Evolutionary conservation across 1,139 yeast species (phyloP), one percentile per base, ranked within the genome.

Genomic region (Pichia kudriavzevii): DNA sequence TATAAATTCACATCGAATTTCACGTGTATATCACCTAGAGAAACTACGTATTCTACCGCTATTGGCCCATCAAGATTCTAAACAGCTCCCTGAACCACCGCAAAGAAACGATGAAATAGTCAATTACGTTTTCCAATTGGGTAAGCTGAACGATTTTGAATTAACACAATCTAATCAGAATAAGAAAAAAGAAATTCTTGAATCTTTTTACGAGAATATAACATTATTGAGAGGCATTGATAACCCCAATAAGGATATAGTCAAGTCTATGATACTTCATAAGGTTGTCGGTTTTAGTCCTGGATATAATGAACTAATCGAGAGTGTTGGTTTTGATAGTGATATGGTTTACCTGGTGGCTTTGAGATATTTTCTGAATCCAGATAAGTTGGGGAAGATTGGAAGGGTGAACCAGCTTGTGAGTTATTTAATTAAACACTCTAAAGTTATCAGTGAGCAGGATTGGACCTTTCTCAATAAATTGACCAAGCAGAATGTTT

Each of bases 301-400:
- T 18, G 12, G 9, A 7, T 15, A 22, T 5, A 18, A 10, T 6
- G 10, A 26, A 13, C 21, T 16, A 12, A 20, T 28, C 7, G 21
- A 23, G 5, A 12, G 18, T 2, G 10, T 34, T 8, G 13, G 13
- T 2, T 37, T 30, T 26, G 41, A 38, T 25, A 6, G 11, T 7
- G 39, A 38, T 24, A 21, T 32, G 10, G 26, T 19, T 19, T 38
- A 38, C 21, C 15, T 38, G 9, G 10, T 32, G 9, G 29, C 34
- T 17, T 27, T 35, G 7, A 13, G 15, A n/a, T 38, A 32, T 22
- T 35, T 35, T 22, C 16, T 26, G 3, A 38, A 38, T 19, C 41
- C 39, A 1, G 5, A 28, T 14, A 15, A 23, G 7, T n/a, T 33
- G 11, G 27, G 30, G 6, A 33, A 24, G 11, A 14, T 12, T n/a